Evolutionary conservation across 1,139 yeast genomes (phyloP), one percentile per base, ranked within the genome.

Genomic region (Taiozyma onychis): DNA sequence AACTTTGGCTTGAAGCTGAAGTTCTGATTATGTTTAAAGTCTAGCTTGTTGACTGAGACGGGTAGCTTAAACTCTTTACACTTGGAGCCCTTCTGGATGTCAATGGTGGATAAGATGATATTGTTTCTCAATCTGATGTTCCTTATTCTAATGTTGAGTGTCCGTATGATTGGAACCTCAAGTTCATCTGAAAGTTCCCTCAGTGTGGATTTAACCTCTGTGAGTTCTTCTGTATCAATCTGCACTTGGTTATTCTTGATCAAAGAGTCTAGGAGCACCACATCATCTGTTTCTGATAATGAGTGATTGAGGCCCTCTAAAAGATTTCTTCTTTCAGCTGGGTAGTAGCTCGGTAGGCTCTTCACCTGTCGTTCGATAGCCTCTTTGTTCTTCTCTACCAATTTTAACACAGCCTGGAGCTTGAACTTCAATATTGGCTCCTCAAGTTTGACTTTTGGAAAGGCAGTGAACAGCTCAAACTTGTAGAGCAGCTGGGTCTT

Each of bases 51-150:
- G 22, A 66, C 58, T 14, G 54, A 51, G 4, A 66, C 58, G 3
- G 49, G 27, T 2, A 63, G 56, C 5, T 57, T 59, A 30, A 68
- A 50, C 3, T 65, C 67, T 43, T 62, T 62, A 28, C 74, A 61
- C 46, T 68, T 77, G 48, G 74, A 80, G 1, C 85, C 75, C 1
- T 80, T 69, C 51, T 79, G 82, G 24, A 85, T 66, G 50, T 78
- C 85, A 46, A 85, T 66, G 0, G 83, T 77, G 1, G 84, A 76
- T 21, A 82, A 65, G 4, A 82, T 61, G 24, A 75, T 66, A 51
- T 76, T 76, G 54, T 76, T 74, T 48, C 81, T 72, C 6, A 87
- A 74, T 64, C 78, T 75, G 30, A 81, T 72, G 49, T 83, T 76
- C 56, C 83, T 75, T 42, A 85, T 68, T 52, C 80, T 72, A 57